Evolutionary conservation across 164 flowering plant species (phyloP).

Genomic region (Paratinospora sagittata): DNA sequence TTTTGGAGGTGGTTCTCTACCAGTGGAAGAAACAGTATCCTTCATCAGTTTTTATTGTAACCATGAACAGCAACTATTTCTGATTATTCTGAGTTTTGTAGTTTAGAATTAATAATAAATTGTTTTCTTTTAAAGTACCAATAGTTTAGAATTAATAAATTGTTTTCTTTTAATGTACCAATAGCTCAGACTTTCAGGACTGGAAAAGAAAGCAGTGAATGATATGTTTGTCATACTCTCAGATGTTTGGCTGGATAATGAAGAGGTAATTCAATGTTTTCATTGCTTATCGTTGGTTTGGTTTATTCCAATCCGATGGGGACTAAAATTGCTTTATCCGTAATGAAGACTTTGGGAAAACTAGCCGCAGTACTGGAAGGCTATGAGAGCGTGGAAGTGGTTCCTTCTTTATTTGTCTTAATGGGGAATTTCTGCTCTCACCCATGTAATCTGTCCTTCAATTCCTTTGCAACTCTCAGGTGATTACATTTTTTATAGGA

Average conservation of each 20-base stretch:
- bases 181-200: slow-evolving; percentile 61
- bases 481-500: slow-evolving; percentile 22
- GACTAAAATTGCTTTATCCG: slow-evolving; percentile 17
- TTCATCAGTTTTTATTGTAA: slow-evolving; percentile 7
- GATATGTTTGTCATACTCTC: slow-evolving; percentile 93
- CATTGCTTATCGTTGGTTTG: background rate
- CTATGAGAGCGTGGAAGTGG: slow-evolving; percentile 78
- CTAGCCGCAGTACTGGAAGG: slow-evolving; percentile 70
- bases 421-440: slow-evolving; percentile 96
- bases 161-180: too few species aligned
- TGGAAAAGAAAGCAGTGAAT: slow-evolving; percentile 77
- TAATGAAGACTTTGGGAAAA: slow-evolving; percentile 82
- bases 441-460: slow-evolving; percentile 85
- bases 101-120: background rate
- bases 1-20: slow-evolving; percentile 74
- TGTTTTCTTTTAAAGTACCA: slow-evolving; percentile 25
- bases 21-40: slow-evolving; percentile 80
- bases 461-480: slow-evolving; percentile 74
- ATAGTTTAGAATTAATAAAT: too few species aligned
- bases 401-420: slow-evolving; percentile 90
- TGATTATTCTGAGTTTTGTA: slow-evolving; percentile 4
- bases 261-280: slow-evolving; percentile 50
- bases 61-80: background rate
- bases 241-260: slow-evolving; percentile 82
- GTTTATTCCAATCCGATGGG: slow-evolving; percentile 9